A percentile compares a stretch with the other conserved stretches of the same genome.
Evolutionary conservation across 2,329 filamentous ascomycete species (phyloP).

Genomic region (Calonectria ilicicola): DNA sequence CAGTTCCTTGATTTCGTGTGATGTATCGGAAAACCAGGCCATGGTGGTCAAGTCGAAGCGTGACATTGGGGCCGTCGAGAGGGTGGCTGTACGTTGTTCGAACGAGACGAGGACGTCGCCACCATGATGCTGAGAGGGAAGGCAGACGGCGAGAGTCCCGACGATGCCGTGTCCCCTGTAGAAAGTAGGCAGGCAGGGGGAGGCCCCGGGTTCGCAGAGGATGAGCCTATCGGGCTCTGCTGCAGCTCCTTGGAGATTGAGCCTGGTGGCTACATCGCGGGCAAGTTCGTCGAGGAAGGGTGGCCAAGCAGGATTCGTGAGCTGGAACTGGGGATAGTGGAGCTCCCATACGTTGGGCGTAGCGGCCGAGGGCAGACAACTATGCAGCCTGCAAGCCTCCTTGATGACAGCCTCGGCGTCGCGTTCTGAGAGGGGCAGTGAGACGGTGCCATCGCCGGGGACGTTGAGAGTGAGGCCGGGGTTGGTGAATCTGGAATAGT

Average conservation of each 20-base stretch:
- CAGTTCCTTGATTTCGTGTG: constrained; percentile 10
- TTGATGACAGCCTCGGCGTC: constrained; percentile 19
- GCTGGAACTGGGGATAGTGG: constrained; percentile 17
- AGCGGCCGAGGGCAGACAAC: not conserved
- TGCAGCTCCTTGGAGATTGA: not conserved
- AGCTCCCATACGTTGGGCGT: constrained; percentile 26
- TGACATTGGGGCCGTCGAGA: constrained; percentile 20
- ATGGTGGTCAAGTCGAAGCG: constrained; percentile 25
- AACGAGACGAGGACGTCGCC: constrained; percentile 19
- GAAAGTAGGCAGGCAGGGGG: constrained; percentile 12
- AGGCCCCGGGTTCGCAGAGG: constrained; percentile 26
- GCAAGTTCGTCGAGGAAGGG: constrained; percentile 5
- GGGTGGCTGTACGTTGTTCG: not conserved
- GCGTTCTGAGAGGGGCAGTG: constrained; percentile 17
- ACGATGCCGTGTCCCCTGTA: constrained; percentile 12
- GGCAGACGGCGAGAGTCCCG: constrained; percentile 19
- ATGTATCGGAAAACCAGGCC: constrained; percentile 29
- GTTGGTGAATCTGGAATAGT: constrained; percentile 18
- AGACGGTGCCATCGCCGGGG: not conserved
- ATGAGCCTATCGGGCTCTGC: constrained; percentile 19
- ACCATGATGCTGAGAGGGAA: constrained; percentile 29
- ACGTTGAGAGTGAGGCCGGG: constrained; percentile 25
- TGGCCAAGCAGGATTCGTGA: constrained; percentile 15
- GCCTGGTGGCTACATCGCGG: not conserved
- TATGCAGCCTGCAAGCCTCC: not conserved